Evolutionary conservation across 352 stramenopile genomes (phyloP), one percentile per base, ranked within the genome.

Genomic region (Globisporangium splendens): DNA sequence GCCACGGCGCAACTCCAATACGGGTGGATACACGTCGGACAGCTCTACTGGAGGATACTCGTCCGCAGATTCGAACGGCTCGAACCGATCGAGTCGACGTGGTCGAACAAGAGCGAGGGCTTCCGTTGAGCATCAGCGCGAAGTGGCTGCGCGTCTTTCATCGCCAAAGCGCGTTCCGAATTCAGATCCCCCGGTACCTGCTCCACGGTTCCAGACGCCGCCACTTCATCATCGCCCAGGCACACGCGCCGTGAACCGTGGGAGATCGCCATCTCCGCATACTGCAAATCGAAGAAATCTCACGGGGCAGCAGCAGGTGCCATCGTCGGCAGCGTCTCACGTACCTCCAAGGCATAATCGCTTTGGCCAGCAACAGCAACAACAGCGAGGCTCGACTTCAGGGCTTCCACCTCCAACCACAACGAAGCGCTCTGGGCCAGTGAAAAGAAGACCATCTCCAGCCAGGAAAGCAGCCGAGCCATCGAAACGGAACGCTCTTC

Each of bases 21-120:
- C 48, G 43, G 67, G 65, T 18, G 81, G 81, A 1, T 91, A 89
- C 63, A 75, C 73, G 5, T 91, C 81, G 1, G 78, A 89, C 41
- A 88, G 72, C 38, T 91, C 81, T 10, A 61, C 41, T 8, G 78
- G 77, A 20, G 83, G 81, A 0, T 93, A 93, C 49, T 89, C 75
- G 3, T 93, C 83, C 6, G 74, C 72, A 0, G 73, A 58, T 0
- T 93, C 81, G 0, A 71, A 77, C 47, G 67, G 54, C 1, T 89
- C 79, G 1, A 84, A 81, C 39, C 43, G 39, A n/a, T 89, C 75
- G 0, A 74, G 65, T 13, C 68, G 66, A 0, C 84, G 79, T 13
- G 67, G 69, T 1, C 61, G 74, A 35, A 79, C 72, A 1, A 62
- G 63, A 0, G 68, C 73, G 11, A 51, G 73, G 6, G 10, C 73